phyloP scores from a whole-genome alignment of 2,329 filamentous ascomycete species.

The Trichoderma citrinoviride region DNA sequence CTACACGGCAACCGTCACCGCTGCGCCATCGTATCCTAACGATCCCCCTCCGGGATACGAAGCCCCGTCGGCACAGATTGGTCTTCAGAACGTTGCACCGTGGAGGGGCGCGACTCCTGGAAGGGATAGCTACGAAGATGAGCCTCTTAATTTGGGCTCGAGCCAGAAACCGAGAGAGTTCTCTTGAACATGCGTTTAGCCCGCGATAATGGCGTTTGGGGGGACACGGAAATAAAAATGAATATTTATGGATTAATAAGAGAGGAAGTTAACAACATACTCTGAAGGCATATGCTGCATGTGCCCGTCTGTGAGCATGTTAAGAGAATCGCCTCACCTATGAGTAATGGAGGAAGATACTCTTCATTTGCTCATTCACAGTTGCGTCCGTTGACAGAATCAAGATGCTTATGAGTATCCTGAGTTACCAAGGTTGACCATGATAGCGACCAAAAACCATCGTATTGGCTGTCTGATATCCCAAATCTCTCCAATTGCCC shows the following conservation, averaged over 20 bases:
- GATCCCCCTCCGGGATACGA: slow-evolving; percentile 37
- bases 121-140: slow-evolving; percentile 31
- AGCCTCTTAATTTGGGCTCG: slow-evolving; percentile 31
- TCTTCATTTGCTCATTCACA: too few relatives aligned
- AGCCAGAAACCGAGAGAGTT: slow-evolving; percentile 37
- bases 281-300: too few relatives aligned
- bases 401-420: too few relatives aligned
- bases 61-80: slow-evolving; percentile 32
- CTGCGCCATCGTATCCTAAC: slow-evolving; percentile 27
- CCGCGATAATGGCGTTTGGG: slow-evolving; percentile 28
- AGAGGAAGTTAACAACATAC: not conserved
- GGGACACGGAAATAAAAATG: not conserved
- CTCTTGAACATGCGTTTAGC: slow-evolving; percentile 25
- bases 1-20: slow-evolving; percentile 23
- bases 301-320: too few relatives aligned
- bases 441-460: too few relatives aligned
- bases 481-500: too few relatives aligned
- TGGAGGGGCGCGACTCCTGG: slow-evolving; percentile 29
- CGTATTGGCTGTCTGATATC: too few relatives aligned
- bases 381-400: too few relatives aligned
- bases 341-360: too few relatives aligned
- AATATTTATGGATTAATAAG: not conserved
- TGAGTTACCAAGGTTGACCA: too few relatives aligned
- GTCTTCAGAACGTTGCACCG: slow-evolving; percentile 31
- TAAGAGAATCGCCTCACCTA: too few relatives aligned